phyloP scores from a whole-genome alignment of 1,284 basidiomycete species.

The Marasmius tenuissimus region DNA sequence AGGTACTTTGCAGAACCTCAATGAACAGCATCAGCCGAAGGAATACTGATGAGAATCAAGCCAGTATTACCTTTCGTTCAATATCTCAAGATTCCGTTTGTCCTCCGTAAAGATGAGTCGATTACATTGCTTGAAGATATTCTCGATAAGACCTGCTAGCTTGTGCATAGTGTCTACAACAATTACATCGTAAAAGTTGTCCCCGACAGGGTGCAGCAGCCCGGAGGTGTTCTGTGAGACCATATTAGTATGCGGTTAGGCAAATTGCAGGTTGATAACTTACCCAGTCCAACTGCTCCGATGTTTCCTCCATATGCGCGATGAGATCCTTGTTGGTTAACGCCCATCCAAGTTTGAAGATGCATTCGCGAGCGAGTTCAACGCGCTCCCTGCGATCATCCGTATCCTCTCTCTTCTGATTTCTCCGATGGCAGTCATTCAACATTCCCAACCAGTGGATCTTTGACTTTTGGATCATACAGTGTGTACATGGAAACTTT shows the following conservation, averaged over 20 bases:
- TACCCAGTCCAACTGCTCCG: neutral
- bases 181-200: neutral
- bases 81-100: neutral
- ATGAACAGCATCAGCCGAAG: neutral
- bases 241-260: neutral
- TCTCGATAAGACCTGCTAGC: neutral
- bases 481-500: neutral
- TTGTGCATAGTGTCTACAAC: neutral
- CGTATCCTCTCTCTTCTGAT: neutral
- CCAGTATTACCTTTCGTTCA: constrained; percentile 1
- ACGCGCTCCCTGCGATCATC: neutral
- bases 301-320: too few relatives aligned
- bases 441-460: neutral
- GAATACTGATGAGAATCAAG: neutral
- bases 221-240: neutral
- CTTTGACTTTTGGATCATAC: neutral
- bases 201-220: neutral
- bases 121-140: neutral
- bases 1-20: neutral
- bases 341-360: too few relatives aligned
- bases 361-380: too few relatives aligned
- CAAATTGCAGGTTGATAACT: neutral
- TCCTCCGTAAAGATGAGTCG: neutral
- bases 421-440: neutral
- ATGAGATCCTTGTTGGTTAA: too few relatives aligned